Base-by-base conservation (phyloP, 306 rosid genomes). In the Herpetospermum pedunculosum region DNA sequence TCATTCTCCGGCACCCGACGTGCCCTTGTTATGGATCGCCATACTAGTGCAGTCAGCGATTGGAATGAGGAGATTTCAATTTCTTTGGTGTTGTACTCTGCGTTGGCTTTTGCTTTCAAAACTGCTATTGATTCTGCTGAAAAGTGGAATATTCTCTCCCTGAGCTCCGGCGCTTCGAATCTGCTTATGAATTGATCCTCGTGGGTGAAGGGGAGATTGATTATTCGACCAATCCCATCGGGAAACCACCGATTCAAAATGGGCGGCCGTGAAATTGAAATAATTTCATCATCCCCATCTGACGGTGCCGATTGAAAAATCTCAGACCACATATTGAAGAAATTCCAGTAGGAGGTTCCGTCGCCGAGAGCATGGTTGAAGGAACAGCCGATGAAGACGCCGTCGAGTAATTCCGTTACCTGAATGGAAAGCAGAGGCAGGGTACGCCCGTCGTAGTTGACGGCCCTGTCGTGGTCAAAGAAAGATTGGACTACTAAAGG, bases 341-440 rank as follows among this genome's bases (percentile, higher is more conserved):
- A 88, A 55, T 75, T 75, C 98, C 90, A 92, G 52, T 28, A 25
- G 21, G 57, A 28, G 11, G 57, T 75, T 58, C 92, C 96, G 59
- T 92, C 89, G 1, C 5, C 89, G 2, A 88, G 1, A 8, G 1
- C 0, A 28, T 89, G 96, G 62, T 85, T 86, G 73, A 88, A 67
- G 46, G 94, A 89, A 49, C 83, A 84, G 1, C 90, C 97, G 0
- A 92, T 74, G 85, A 88, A 88, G 69, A 89, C 70, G 8, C 92
- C 96, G 41, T 89, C 94, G 0, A 72, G 2, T 1, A 89, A 40
- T 29, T 92, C 89, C 0, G 92, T 88, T 29, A 89, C 86, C 63
- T 92, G 84, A 53, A 85, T 49, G 3, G 94, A 54, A 3, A 92
- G 59, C 77, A 89, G 40, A 12, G 94, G 76, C 81, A 53, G 8